Percentiles rank a stretch among this genome's conserved stretches.
Evolutionary conservation across 192 early-diverging fungal genomes (phyloP).

Genomic region (Kickxella alabastrina): DNA sequence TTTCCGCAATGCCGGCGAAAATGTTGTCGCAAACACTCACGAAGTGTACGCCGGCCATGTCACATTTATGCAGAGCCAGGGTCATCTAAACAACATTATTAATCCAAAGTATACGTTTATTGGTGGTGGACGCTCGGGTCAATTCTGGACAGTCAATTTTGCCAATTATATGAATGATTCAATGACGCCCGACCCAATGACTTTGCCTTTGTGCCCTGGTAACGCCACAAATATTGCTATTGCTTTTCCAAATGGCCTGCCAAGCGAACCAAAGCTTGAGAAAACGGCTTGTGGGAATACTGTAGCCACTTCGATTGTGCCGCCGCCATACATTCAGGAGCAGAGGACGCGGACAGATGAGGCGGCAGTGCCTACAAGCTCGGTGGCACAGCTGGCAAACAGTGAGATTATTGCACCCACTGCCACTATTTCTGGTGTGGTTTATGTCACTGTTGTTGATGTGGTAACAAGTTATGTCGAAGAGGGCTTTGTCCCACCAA

Average conservation of each 20-base stretch:
- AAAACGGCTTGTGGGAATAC: conserved; percentile 25
- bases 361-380: background rate
- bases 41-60: conserved; percentile 15
- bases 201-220: conserved; percentile 42
- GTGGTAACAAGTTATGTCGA: too few relatives aligned
- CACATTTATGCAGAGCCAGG: conserved; percentile 24
- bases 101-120: conserved; percentile 13
- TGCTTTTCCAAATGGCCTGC: conserved; percentile 40
- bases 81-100: conserved; percentile 39
- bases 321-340: conserved; percentile 27
- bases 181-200: conserved; percentile 11
- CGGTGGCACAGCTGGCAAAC: too few relatives aligned
- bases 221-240: conserved; percentile 25
- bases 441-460: too few relatives aligned
- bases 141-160: conserved; percentile 41
- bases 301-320: conserved; percentile 12
- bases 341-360: background rate
- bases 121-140: conserved; percentile 41
- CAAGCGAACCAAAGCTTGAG: conserved; percentile 15
- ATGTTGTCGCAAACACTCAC: conserved; percentile 17
- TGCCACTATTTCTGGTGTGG: too few relatives aligned
- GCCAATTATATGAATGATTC: conserved; percentile 10
- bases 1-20: conserved; percentile 23
- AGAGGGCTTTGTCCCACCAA: too few relatives aligned
- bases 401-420: too few relatives aligned